Evolutionary conservation across 2,329 filamentous ascomycete species (phyloP).

Genomic region (Aureobasidium zeae): DNA sequence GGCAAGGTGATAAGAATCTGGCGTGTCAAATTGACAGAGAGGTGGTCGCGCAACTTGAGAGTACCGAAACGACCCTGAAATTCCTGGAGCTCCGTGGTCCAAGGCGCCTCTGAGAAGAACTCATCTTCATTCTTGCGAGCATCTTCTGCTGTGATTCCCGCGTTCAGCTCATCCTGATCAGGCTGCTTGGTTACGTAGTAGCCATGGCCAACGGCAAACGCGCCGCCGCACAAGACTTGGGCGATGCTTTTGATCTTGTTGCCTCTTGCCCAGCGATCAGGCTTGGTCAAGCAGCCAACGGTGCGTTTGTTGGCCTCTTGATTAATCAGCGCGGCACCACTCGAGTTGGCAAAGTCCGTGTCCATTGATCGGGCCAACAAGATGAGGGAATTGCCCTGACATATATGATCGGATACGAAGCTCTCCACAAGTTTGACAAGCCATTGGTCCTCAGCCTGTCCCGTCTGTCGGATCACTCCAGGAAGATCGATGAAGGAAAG

Average conservation of each 20-base stretch:
- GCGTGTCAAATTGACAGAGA: constrained; percentile 42
- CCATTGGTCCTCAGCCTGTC: constrained; percentile 52
- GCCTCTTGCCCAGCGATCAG: constrained; percentile 56
- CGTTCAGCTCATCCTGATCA: constrained; percentile 42
- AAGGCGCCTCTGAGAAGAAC: constrained; percentile 44
- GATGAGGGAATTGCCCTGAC: constrained; percentile 60
- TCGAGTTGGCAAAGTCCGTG: constrained; percentile 66
- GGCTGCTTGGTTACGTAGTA: constrained; percentile 69
- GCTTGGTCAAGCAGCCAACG: constrained; percentile 66
- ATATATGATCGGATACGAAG: constrained; percentile 61
- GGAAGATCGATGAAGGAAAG: constrained; percentile 80
- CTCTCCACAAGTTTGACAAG: constrained; percentile 64
- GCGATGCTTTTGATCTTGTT: constrained; percentile 31
- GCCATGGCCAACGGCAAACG: constrained; percentile 58
- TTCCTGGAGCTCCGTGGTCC: constrained; percentile 33
- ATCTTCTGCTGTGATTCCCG: constrained; percentile 34
- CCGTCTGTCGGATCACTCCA: constrained; percentile 65
- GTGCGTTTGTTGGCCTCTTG: constrained; percentile 34
- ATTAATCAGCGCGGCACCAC: constrained; percentile 44
- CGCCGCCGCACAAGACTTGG: constrained; percentile 44
- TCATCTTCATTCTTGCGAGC: constrained; percentile 41
- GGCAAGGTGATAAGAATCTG: constrained; percentile 38
- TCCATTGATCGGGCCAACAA: constrained; percentile 72
- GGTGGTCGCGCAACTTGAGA: constrained; percentile 36
- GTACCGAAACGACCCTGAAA: constrained; percentile 46